These are phyloP conservation scores for Austroboletus novae-zelandiae DNA, from an alignment of 1,284 basidiomycete species.

Conservation along the genomic window DNA sequence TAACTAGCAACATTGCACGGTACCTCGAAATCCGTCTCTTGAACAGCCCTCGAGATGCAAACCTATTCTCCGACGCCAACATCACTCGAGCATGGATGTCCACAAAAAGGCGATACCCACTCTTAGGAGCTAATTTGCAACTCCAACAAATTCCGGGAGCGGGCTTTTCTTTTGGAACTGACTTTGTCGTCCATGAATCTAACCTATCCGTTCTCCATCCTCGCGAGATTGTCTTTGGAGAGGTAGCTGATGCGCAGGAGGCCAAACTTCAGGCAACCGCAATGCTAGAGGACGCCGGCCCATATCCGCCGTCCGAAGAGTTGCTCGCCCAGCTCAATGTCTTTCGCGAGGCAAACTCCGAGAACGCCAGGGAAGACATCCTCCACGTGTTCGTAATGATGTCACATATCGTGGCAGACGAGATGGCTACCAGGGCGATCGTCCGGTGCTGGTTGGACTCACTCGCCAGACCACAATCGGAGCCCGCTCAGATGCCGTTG, in stretches of 20 bases:
- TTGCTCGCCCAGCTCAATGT: constrained; percentile 16
- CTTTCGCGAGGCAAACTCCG: constrained; percentile 2
- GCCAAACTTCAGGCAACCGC: not conserved
- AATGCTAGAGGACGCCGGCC: constrained; percentile 4
- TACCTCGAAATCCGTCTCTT: constrained; percentile 10
- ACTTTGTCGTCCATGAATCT: constrained; percentile 20
- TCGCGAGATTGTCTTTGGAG: constrained; percentile 5
- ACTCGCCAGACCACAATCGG: constrained; percentile 28
- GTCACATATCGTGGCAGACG: constrained; percentile 20
- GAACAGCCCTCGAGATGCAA: constrained; percentile 5
- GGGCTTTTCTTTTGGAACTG: no score
- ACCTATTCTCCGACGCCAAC: constrained; percentile 5
- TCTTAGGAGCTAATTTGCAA: constrained; percentile 13
- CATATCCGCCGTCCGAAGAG: constrained; percentile 17
- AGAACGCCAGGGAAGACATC: not conserved
- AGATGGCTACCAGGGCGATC: constrained; percentile 9
- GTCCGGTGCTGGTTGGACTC: constrained; percentile 42
- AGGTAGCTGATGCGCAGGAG: constrained; percentile 12
- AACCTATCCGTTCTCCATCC: constrained; percentile 13
- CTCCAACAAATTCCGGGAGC: not conserved
- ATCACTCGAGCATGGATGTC: constrained; percentile 19
- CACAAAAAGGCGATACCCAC: constrained; percentile 20
- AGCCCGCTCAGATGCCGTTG: constrained; percentile 23
- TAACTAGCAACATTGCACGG: not conserved
- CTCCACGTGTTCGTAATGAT: constrained; percentile 20